Conservation (phyloP, 2,329 filamentous ascomycete species). For the Fusarium cyanostomum region DNA sequence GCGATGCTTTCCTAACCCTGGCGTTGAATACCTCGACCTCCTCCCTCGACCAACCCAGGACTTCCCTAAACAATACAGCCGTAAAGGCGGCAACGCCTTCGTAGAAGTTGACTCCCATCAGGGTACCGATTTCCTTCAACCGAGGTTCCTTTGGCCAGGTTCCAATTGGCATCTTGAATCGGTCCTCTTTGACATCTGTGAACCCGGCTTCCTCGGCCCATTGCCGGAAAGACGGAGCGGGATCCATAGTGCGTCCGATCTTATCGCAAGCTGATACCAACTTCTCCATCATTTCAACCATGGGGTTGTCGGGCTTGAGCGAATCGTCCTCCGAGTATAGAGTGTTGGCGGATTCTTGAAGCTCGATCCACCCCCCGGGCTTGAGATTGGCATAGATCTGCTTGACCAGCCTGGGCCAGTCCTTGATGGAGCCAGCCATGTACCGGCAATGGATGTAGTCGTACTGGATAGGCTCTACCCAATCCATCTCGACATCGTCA, state of each 20-base stretch:
- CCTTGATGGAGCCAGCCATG: slow-evolving; percentile 48
- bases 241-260: slow-evolving; percentile 45
- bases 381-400: slow-evolving; percentile 50
- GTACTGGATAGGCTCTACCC: slow-evolving; percentile 49
- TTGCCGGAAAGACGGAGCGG: slow-evolving; percentile 39
- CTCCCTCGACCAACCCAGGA: slow-evolving; percentile 52
- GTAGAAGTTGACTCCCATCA: slow-evolving; percentile 50
- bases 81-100: slow-evolving; percentile 53
- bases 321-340: slow-evolving; percentile 52
- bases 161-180: slow-evolving; percentile 49
- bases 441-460: slow-evolving; percentile 50
- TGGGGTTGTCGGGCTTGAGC: slow-evolving; percentile 48
- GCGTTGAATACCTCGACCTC: slow-evolving; percentile 54
- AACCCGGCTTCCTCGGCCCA: slow-evolving; percentile 52
- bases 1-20: slow-evolving; percentile 35
- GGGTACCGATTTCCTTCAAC: slow-evolving; percentile 42
- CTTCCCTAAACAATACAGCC: slow-evolving; percentile 49
- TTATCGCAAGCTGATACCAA: slow-evolving; percentile 40
- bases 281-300: slow-evolving; percentile 44
- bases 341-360: slow-evolving; percentile 53
- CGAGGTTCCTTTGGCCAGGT: slow-evolving; percentile 50
- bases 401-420: slow-evolving; percentile 41
- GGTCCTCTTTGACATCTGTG: slow-evolving; percentile 43
- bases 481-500: slow-evolving; percentile 67
- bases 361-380: slow-evolving; percentile 59